Base-by-base conservation (phyloP, 805 yeast genomes). In the Kregervanrija pseudodelftensis region DNA sequence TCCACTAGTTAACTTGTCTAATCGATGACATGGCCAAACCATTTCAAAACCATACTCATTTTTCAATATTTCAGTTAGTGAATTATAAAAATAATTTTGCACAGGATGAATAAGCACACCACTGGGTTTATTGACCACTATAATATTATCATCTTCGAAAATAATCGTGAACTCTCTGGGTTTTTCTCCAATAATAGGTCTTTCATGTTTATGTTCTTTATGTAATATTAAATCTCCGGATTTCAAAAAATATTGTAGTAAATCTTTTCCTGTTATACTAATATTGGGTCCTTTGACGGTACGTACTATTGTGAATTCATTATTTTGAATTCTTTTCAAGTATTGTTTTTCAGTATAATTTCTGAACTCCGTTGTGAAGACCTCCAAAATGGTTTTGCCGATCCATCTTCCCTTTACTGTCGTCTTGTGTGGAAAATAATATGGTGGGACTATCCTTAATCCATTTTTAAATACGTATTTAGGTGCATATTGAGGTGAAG, bases 31-130 rank as follows among this genome's bases (percentile, higher is more conserved):
- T 1, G 77, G 67, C 15, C 56, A 50, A 4, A 61, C 36, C 15
- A 61, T 45, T 28, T 42, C 22, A 3, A 49, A 15, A 0, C 30
- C 11, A 22, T 57, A 43, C 3, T 68, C 70, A 33, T 55, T 49
- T 45, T 70, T 67, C 38, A 75, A 39, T 1, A 76, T 68, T 54
- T 75, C 79, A 2, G 70, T 66, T 22, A 76, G 51, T 0, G 74
- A 61, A 55, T 76, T 77, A 50, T 68, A 66, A 40, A 54, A 54
- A 49, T 70, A 76, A 40, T 60, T 67, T 13, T 74, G 73, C 1
- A 74, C 69, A 0, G 82, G 80, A 53, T 76, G 81, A 2, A 78
- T 70, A 1, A 81, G 79, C 2, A 76, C 60, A 0, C 80, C 81
- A 2, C 70, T 60, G 0, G 81, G 80, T 50, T 77, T 77, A 47